Evolutionary conservation across 2,329 filamentous ascomycete species (phyloP).

Genomic region (Venturiaceae sp.): DNA sequence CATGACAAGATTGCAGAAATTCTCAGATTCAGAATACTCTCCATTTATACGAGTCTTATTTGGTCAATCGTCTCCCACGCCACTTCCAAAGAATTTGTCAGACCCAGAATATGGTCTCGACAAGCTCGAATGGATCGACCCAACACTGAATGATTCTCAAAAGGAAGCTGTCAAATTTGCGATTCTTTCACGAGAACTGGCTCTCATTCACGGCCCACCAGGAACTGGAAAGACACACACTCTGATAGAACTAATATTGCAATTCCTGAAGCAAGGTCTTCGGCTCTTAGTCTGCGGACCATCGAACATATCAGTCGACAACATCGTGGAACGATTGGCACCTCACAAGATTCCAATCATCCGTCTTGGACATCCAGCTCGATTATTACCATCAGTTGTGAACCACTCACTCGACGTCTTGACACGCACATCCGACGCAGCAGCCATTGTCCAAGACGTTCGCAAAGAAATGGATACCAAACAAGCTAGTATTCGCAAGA

Average conservation of each 20-base stretch:
- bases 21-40: slow-evolving; percentile 45
- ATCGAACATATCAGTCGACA: slow-evolving; percentile 95
- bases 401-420: slow-evolving; percentile 86
- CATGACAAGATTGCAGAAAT: slow-evolving; percentile 49
- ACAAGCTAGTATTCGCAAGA: slow-evolving; percentile 81
- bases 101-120: slow-evolving; percentile 26
- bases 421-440: slow-evolving; percentile 83
- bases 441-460: slow-evolving; percentile 80
- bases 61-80: slow-evolving; percentile 45
- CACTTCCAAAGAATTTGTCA: slow-evolving; percentile 33
- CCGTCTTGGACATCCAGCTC: slow-evolving; percentile 84
- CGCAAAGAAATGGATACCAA: slow-evolving; percentile 88
- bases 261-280: slow-evolving; percentile 63
- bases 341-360: slow-evolving; percentile 79
- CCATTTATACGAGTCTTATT: slow-evolving; percentile 52
- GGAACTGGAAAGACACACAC: slow-evolving; percentile 98
- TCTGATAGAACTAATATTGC: slow-evolving; percentile 88
- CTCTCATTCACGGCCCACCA: slow-evolving; percentile 88
- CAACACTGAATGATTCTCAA: slow-evolving; percentile 50
- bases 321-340: slow-evolving; percentile 86
- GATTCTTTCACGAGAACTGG: slow-evolving; percentile 68
- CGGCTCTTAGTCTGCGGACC: slow-evolving; percentile 90
- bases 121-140: slow-evolving; percentile 44
- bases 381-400: slow-evolving; percentile 77
- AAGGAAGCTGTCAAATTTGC: slow-evolving; percentile 67